Conservation (phyloP, 306 rosid genomes). For the Pueraria montana region DNA sequence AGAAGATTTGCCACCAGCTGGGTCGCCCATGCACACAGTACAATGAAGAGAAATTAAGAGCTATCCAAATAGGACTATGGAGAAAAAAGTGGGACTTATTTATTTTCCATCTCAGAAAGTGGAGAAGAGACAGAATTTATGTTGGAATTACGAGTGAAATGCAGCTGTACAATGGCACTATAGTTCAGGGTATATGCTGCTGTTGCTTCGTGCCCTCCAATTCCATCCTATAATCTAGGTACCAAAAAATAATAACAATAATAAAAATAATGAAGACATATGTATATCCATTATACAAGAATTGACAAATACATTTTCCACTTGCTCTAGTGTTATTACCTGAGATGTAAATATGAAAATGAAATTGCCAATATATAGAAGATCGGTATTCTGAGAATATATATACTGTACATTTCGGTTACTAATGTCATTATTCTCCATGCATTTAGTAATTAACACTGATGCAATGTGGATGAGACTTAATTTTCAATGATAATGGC, state of each 20-base stretch:
- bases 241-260: no score
- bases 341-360: neutral
- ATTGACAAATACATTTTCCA: neutral
- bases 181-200: no score
- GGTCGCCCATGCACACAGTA: neutral
- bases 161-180: neutral
- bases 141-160: neutral
- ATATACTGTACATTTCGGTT: neutral
- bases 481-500: neutral
- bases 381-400: neutral
- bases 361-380: neutral
- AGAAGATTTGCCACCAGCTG: conserved; percentile 12
- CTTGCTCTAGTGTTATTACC: neutral
- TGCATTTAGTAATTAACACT: neutral
- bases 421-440: neutral
- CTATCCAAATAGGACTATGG: neutral
- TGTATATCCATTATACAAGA: neutral
- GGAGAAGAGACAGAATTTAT: neutral
- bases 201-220: no score
- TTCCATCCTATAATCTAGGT: no score
- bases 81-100: neutral
- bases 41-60: neutral
- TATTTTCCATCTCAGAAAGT: neutral
- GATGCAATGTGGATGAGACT: neutral
- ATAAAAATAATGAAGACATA: neutral